Evolutionary conservation across 306 rosid genomes (phyloP).

Genomic region (Cicer judaicum): DNA sequence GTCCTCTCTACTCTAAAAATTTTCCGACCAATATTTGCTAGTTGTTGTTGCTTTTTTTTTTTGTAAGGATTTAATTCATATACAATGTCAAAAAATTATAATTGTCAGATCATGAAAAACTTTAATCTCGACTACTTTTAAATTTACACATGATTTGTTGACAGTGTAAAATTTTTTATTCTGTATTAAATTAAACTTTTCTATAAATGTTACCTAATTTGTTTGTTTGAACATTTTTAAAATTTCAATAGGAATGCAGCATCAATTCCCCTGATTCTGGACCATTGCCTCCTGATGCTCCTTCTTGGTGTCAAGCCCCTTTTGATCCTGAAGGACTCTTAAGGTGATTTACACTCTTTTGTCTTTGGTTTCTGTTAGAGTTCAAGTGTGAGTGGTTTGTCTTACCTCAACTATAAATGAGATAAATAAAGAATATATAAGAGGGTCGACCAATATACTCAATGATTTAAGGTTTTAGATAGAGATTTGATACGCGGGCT

Average conservation of each 20-base stretch:
- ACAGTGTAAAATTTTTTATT: not conserved
- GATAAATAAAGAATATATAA: no score
- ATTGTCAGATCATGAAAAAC: not conserved
- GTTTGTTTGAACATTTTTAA: not conserved
- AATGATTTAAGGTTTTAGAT: no score
- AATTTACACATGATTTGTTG: not conserved
- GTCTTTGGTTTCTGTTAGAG: not conserved
- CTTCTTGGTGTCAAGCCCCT: conserved; percentile 98
- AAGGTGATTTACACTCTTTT: conserved; percentile 56
- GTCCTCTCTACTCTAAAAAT: conserved; percentile 19
- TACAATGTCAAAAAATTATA: not conserved
- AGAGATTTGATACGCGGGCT: no score
- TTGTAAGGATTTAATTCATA: not conserved
- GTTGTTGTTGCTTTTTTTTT: not conserved
- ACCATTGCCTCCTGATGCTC: conserved; percentile 87
- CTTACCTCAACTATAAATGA: no score
- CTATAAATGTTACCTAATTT: not conserved
- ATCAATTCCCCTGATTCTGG: conserved; percentile 83
- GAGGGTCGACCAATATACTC: no score
- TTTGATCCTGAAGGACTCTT: conserved; percentile 98
- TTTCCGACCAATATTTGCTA: not conserved
- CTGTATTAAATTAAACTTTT: not conserved
- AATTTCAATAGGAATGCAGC: conserved; percentile 74
- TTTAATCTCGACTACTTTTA: not conserved
- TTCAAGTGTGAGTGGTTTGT: no score